Base-by-base conservation (phyloP, 2,329 filamentous ascomycete genomes). In the Fusarium citri region DNA sequence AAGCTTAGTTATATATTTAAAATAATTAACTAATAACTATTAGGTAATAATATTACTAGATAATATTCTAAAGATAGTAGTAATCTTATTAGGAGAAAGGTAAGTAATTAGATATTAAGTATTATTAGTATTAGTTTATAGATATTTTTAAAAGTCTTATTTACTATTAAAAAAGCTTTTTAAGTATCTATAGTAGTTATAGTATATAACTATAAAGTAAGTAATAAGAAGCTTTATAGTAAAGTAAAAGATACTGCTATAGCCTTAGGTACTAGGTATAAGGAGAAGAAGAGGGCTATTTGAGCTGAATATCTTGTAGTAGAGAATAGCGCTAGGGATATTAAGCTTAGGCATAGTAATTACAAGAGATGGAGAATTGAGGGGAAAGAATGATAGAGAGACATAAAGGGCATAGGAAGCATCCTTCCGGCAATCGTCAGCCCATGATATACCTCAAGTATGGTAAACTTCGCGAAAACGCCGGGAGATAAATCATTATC, bases 331-430 rank as follows among this genome's bases (percentile, higher is more conserved):
- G 16, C n/a, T 26, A 7, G 46, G 46, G 16, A 48, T 15, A 20
- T 7, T 48, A 6, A 48, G 26, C 20, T 48, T 10, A 8, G 26
- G 20, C 46, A 48, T 31, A 14, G 0, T n/a, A 9, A 2, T 37
- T 4, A 37, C 3, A 6, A n/a, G 18, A 6, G 0, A 7, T 6
- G 34, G 18, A 37, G 6, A 10, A 7, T n/a, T 4, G 9, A 37
- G 1, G 9, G 34, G 6, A 16, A 1, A 5, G 16, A 37, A 11
- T 37, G 16, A 37, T 6, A 18, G 5, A 37, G 34, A n/a, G 18
- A 37, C 10, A n/a, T 10, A 4, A 37, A 11, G 18, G 9, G 5
- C 16, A n/a, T 18, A 3, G 1, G 34, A 6, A 37, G 0, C 34
- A 4, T 37, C 34, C 18, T n/a, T 37, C 5, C 4, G 31, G 15